These are phyloP conservation scores for Knoxia roxburghii DNA, from an alignment of 257 asterid species.

Conservation along the genomic window DNA sequence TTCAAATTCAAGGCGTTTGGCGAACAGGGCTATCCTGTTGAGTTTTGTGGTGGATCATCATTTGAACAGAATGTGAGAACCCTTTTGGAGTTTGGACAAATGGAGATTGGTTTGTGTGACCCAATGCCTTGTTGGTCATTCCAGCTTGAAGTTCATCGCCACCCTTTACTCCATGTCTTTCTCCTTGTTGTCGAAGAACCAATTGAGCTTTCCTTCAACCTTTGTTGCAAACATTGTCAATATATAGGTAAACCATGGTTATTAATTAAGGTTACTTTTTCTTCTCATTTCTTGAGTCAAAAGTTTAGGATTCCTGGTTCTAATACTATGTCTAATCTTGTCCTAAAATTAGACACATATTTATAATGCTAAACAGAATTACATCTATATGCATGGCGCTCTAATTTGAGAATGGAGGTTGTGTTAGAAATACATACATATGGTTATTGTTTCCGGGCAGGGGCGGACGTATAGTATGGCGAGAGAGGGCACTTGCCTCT, in stretches of 20 bases:
- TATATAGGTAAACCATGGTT: constrained; percentile 53
- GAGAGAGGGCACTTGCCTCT: too few relatives aligned
- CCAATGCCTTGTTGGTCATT: constrained; percentile 71
- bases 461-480: too few relatives aligned
- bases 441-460: too few relatives aligned
- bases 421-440: too few relatives aligned
- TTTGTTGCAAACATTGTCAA: constrained; percentile 75
- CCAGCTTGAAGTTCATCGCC: constrained; percentile 75
- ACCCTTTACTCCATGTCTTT: constrained; percentile 51
- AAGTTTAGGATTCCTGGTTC: too few relatives aligned
- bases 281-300: too few relatives aligned
- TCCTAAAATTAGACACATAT: too few relatives aligned
- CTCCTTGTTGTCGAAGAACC: constrained; percentile 84
- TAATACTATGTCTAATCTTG: too few relatives aligned
- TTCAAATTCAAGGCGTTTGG: constrained; percentile 79
- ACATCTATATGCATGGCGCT: too few relatives aligned
- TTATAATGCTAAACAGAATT: too few relatives aligned
- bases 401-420: too few relatives aligned
- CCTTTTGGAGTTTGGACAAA: constrained; percentile 64
- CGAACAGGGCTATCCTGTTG: constrained; percentile 68
- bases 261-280: too few relatives aligned
- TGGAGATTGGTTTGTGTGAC: constrained; percentile 46
- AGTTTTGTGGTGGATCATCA: constrained; percentile 60
- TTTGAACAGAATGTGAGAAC: constrained; percentile 61
- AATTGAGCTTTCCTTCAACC: constrained; percentile 49